A percentile compares a stretch with the other conserved stretches of the same genome.
Conservation (phyloP, 1,284 basidiomycete species). For the Neonothopanus nambi region DNA sequence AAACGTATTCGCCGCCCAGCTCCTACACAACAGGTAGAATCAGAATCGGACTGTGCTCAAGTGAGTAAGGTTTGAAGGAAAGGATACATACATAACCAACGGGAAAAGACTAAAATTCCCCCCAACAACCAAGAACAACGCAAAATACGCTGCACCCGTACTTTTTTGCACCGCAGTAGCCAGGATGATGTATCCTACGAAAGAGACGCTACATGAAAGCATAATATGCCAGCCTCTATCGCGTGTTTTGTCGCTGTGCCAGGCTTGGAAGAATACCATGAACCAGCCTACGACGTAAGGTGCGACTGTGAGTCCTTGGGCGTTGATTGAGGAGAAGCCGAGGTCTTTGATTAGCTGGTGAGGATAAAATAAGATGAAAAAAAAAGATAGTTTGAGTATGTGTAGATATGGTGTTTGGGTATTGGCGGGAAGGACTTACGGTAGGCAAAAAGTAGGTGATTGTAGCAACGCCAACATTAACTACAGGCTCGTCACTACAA, state of each 20-base stretch:
- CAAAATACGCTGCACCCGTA: constrained; percentile 55
- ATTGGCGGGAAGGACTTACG: constrained; percentile 29
- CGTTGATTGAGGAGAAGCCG: constrained; percentile 54
- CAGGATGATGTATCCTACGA: constrained; percentile 54
- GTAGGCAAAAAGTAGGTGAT: constrained; percentile 58
- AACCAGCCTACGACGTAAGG: constrained; percentile 36
- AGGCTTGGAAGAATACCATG: constrained; percentile 52
- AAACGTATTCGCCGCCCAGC: constrained; percentile 58
- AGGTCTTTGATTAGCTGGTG: constrained; percentile 50
- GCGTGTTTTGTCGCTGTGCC: constrained; percentile 51
- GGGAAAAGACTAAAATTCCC: constrained; percentile 57
- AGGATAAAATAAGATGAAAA: too few species aligned
- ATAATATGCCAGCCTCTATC: constrained; percentile 59
- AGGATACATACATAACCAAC: constrained; percentile 53
- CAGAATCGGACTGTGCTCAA: too few species aligned
- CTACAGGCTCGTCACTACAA: constrained; percentile 25
- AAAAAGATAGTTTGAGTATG: too few species aligned
- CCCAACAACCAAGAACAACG: constrained; percentile 55
- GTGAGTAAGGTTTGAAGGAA: too few species aligned
- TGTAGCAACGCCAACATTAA: constrained; percentile 59
- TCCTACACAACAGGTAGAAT: too few species aligned
- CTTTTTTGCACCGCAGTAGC: constrained; percentile 50
- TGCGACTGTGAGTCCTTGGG: constrained; percentile 47
- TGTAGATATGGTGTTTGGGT: too few species aligned
- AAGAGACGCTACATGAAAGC: constrained; percentile 42